Evolutionary conservation across 108 stramenopile species (phyloP).

Genomic region (Cyclotella distinguenda): DNA sequence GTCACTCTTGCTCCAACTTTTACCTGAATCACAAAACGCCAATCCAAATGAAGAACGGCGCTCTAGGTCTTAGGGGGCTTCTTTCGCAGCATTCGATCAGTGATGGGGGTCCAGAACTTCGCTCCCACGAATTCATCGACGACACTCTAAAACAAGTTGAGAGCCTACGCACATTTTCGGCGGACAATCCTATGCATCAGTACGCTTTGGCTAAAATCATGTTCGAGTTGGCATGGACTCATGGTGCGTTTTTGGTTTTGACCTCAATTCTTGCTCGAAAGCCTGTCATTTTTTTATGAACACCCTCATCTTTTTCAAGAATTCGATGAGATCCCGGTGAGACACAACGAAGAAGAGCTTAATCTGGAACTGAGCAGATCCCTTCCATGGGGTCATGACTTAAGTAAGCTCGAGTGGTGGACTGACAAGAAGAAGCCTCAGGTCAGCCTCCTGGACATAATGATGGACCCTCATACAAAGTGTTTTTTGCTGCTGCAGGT

Average conservation of each 20-base stretch:
- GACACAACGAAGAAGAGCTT: slow-evolving; percentile 96
- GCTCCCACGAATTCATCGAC: slow-evolving; percentile 8
- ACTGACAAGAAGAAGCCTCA: slow-evolving; percentile 27
- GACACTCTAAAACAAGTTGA: slow-evolving; percentile 10
- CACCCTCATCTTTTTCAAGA: slow-evolving; percentile 41
- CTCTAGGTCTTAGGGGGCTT: slow-evolving; percentile 43
- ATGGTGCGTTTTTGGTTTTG: slow-evolving; percentile 16
- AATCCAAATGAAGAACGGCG: slow-evolving; percentile 75
- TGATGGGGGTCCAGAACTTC: slow-evolving; percentile 4
- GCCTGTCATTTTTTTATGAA: neutral
- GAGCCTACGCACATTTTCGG: slow-evolving; percentile 6
- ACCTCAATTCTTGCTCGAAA: neutral
- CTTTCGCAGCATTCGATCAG: slow-evolving; percentile 27
- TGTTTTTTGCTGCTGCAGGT: slow-evolving; percentile 89
- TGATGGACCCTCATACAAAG: slow-evolving; percentile 90
- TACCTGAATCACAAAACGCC: slow-evolving; percentile 88
- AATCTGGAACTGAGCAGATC: slow-evolving; percentile 89
- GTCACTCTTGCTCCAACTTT: slow-evolving; percentile 85
- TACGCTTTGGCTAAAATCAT: slow-evolving; percentile 69
- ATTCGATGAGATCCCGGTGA: slow-evolving; percentile 95
- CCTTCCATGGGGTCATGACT: slow-evolving; percentile 82
- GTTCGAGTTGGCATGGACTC: slow-evolving; percentile 68
- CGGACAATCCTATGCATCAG: slow-evolving; percentile 12
- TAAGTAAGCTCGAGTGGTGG: slow-evolving; percentile 42
- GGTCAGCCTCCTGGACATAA: slow-evolving; percentile 57